Evolutionary conservation across 768 basidiomycete genomes (phyloP).

Genomic region (Cyathus striatus): DNA sequence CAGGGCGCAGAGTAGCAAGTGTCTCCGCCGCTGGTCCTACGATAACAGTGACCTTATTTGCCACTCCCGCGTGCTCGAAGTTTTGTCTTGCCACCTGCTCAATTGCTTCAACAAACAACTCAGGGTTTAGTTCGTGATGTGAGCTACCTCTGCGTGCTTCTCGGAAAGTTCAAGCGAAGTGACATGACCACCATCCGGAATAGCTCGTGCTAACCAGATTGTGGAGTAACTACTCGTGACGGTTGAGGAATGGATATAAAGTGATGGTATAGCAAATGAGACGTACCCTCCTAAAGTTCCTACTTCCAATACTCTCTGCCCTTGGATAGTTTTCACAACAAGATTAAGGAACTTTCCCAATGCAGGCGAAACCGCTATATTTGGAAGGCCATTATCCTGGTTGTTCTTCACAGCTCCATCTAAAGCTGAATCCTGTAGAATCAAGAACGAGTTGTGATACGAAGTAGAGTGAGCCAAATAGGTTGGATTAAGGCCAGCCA

Average conservation of each 20-base stretch:
- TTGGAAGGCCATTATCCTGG: constrained; percentile 20
- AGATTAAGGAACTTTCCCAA: constrained; percentile 43
- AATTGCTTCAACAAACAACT: not conserved
- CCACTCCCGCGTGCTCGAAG: constrained; percentile 47
- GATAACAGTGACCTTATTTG: constrained; percentile 41
- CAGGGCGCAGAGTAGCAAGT: constrained; percentile 40
- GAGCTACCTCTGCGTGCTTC: constrained; percentile 38
- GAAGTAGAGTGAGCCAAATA: no score
- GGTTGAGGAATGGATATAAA: not conserved
- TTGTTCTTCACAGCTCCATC: constrained; percentile 20
- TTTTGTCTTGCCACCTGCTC: constrained; percentile 56
- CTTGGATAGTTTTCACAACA: constrained; percentile 33
- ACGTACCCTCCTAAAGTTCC: constrained; percentile 47
- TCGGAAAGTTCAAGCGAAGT: constrained; percentile 42
- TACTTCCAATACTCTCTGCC: constrained; percentile 43
- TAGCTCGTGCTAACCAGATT: constrained; percentile 36
- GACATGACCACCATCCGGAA: constrained; percentile 47
- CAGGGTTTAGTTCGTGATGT: not conserved
- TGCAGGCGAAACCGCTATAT: constrained; percentile 29
- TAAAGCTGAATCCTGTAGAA: constrained; percentile 20
- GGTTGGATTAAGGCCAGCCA: no score
- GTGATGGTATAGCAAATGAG: not conserved
- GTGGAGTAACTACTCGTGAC: constrained; percentile 31
- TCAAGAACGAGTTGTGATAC: constrained; percentile 36
- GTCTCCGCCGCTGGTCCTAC: constrained; percentile 49